These are phyloP conservation scores for Chlorella sp. DNA, from an alignment of 139 green algal species.

Conservation along the genomic window DNA sequence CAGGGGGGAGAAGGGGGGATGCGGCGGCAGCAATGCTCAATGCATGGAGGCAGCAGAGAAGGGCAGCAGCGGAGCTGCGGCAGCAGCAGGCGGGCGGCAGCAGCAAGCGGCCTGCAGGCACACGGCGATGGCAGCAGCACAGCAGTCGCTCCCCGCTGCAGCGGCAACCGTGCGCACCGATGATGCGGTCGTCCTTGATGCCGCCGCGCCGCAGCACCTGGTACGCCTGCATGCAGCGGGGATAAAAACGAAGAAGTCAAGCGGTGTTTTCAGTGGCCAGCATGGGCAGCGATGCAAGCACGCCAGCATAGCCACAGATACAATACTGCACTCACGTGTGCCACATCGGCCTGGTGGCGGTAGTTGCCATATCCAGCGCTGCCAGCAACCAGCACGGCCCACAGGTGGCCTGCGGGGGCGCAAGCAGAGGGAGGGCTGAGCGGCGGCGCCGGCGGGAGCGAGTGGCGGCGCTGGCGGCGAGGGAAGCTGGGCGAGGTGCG, in stretches of 20 bases:
- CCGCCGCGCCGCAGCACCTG: slow-evolving; percentile 67
- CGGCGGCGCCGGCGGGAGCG: background rate
- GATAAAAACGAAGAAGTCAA: too few relatives aligned
- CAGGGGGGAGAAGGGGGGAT: background rate
- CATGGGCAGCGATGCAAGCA: background rate
- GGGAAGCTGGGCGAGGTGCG: background rate
- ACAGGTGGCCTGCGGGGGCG: slow-evolving; percentile 63
- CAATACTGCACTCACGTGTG: slow-evolving; percentile 45
- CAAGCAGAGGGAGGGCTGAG: background rate
- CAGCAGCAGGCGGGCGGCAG: too few relatives aligned
- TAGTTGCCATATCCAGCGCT: slow-evolving; percentile 90
- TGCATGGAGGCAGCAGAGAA: slow-evolving; percentile 9
- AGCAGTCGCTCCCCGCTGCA: slow-evolving; percentile 32
- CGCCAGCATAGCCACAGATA: background rate
- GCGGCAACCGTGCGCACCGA: background rate
- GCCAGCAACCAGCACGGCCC: slow-evolving; percentile 92
- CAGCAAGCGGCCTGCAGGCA: too few relatives aligned
- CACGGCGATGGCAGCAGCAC: background rate
- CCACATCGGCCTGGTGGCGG: slow-evolving; percentile 86
- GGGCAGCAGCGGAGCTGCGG: background rate
- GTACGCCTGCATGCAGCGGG: slow-evolving; percentile 72
- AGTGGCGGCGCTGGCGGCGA: background rate
- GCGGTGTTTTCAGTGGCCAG: background rate
- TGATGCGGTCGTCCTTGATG: slow-evolving; percentile 62
- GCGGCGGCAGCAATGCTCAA: too few relatives aligned